Evolutionary conservation across 169 alveolate genomes (phyloP).

Genomic region (Plasmodium adleri): DNA sequence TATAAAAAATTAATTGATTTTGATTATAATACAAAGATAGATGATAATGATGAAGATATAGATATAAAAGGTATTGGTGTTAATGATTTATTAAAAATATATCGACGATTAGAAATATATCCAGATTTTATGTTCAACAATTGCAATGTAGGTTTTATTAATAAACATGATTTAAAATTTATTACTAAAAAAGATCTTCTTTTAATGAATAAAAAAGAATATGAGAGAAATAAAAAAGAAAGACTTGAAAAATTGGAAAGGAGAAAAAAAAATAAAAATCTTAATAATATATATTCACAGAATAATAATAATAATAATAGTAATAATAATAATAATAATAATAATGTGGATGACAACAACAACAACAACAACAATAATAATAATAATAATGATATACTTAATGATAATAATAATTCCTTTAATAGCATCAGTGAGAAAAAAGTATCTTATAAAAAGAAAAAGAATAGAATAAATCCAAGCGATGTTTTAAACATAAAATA

Average conservation of each 20-base stretch:
- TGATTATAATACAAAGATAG: constrained; percentile 35
- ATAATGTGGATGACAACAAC: background rate
- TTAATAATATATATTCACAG: background rate
- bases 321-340: too few species aligned
- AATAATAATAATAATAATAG: background rate
- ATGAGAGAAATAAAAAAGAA: constrained; percentile 8
- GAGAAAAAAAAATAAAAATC: background rate
- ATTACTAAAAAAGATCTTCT: constrained; percentile 29
- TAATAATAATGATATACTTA: background rate
- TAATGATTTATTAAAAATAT: constrained; percentile 42
- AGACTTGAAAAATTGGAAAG: background rate
- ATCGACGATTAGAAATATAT: constrained; percentile 33
- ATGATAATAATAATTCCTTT: background rate
- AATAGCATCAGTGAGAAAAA: background rate
- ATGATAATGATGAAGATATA: constrained; percentile 54
- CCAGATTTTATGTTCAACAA: constrained; percentile 40
- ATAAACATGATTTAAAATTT: constrained; percentile 16
- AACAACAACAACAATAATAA: background rate
- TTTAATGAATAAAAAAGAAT: constrained; percentile 29
- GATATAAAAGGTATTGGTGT: constrained; percentile 52
- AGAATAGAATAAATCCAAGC: constrained; percentile 7
- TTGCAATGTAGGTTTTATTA: constrained; percentile 28
- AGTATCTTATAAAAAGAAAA: background rate
- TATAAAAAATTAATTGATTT: constrained; percentile 50
- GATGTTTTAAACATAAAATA: constrained; percentile 53